Percentiles rank a stretch among this genome's conserved stretches.
These are phyloP conservation scores for Pelagophyceae sp. DNA, from an alignment of 352 stramenopile species.

Conservation along the genomic window DNA sequence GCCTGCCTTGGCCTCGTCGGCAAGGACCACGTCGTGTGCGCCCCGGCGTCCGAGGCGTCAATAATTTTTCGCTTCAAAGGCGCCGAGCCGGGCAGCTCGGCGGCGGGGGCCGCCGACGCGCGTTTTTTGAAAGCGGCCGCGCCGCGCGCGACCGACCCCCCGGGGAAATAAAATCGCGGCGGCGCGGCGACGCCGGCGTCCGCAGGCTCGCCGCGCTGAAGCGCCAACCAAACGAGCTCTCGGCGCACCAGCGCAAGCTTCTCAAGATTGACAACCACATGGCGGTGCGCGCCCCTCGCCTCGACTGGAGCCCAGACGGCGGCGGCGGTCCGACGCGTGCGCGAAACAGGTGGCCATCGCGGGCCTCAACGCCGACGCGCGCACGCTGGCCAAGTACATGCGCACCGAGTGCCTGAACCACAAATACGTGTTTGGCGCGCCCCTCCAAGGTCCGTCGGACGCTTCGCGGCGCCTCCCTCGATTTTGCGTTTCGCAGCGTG, in stretches of 20 bases:
- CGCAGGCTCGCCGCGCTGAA: slow-evolving; percentile 49
- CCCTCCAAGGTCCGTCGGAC: too few species aligned
- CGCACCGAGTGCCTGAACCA: slow-evolving; percentile 96
- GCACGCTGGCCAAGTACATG: slow-evolving; percentile 81
- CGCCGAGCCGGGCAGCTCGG: too few species aligned
- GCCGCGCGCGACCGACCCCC: not conserved
- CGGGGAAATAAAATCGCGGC: too few species aligned
- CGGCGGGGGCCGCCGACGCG: too few species aligned
- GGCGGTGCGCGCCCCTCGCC: slow-evolving; percentile 42
- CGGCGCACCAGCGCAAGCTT: slow-evolving; percentile 94
- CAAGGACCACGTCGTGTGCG: slow-evolving; percentile 75
- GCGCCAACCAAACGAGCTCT: slow-evolving; percentile 72
- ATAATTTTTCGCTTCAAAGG: slow-evolving; percentile 39
- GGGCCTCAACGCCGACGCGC: slow-evolving; percentile 90
- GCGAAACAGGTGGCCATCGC: slow-evolving; percentile 71
- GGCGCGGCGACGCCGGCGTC: too few species aligned
- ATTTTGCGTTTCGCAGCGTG: too few species aligned
- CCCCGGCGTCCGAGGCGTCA: slow-evolving; percentile 30
- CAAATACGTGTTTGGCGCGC: slow-evolving; percentile 96
- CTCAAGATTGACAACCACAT: slow-evolving; percentile 98
- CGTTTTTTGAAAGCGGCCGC: not conserved
- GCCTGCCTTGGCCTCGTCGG: slow-evolving; percentile 87
- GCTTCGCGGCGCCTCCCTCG: too few species aligned
- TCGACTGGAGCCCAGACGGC: too few species aligned
- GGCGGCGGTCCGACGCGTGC: too few species aligned